These are phyloP conservation scores for Amanita muscaria DNA, from an alignment of 768 basidiomycete species.

Conservation along the genomic window DNA sequence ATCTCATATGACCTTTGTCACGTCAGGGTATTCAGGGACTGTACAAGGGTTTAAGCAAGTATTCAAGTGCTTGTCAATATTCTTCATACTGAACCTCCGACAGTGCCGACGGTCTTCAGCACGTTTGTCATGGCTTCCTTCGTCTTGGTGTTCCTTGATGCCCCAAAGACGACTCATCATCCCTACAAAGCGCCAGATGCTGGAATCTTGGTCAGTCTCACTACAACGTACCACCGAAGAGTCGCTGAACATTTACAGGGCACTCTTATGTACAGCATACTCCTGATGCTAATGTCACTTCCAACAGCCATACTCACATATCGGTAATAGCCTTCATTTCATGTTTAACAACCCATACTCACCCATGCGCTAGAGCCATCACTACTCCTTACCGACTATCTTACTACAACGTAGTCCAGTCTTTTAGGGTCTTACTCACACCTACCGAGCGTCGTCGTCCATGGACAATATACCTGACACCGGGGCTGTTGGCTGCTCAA, in stretches of 20 bases:
- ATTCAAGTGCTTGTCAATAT: neutral
- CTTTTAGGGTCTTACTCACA: constrained; percentile 66
- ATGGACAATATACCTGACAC: constrained; percentile 76
- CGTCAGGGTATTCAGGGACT: constrained; percentile 56
- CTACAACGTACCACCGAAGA: too few species aligned
- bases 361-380: constrained; percentile 45
- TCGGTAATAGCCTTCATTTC: too few species aligned
- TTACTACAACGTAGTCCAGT: constrained; percentile 46
- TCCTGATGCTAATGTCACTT: constrained; percentile 54
- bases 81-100: neutral
- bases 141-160: constrained; percentile 49
- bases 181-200: constrained; percentile 55
- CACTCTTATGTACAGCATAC: constrained; percentile 53
- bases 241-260: constrained; percentile 26
- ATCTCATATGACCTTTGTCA: too few species aligned
- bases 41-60: constrained; percentile 68
- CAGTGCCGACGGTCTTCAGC: constrained; percentile 37
- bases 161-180: constrained; percentile 52
- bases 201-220: constrained; percentile 35
- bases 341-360: too few species aligned
- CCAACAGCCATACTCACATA: constrained; percentile 72
- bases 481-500: constrained; percentile 59
- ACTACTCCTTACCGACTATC: constrained; percentile 75
- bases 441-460: constrained; percentile 73
- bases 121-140: constrained; percentile 50